Base-by-base conservation (phyloP, 1,139 yeast genomes). In the Dujonia santamariae region DNA sequence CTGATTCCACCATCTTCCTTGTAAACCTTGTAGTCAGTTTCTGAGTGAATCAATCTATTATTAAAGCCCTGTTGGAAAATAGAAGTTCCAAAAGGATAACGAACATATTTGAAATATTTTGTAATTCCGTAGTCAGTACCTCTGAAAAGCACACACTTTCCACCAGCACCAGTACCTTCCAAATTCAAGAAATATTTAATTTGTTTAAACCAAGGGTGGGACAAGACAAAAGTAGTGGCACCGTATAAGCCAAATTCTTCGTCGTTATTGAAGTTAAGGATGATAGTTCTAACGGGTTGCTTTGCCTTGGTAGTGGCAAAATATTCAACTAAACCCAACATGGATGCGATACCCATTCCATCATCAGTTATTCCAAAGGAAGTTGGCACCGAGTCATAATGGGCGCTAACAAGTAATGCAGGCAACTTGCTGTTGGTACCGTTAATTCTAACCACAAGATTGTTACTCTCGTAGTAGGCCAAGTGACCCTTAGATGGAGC, bases 101-200 rank as follows among this genome's bases (percentile, higher is more conserved):
- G 68, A 2, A 85, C 85, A 4, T 51, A 44, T 30, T 50, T 47
- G 41, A 65, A 70, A 38, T 55, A 55, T 37, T 65, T 67, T n/a
- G 58, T 56, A 7, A 85, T 75, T 0, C 84, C 85, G 43, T 72
- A 74, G 52, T 90, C 96, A 0, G 96, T 80, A 13, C 92, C 81
- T 55, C 97, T 72, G 56, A 90, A 87, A 30, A 90, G 63, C 24
- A 85, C 71, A 1, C 96, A 90, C 42, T 85, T 78, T 5, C 96
- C 96, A 19, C 96, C 96, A 3, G 95, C 85, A 3, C 97, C 97
- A 1, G 96, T 86, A n/a, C 97, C 97, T 64, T 90, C 97, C 43
- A 90, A 64, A 52, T 90, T 90, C 46, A 90, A 68, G 44, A 90
- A 85, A 45, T 75, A 82, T 29, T 67, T 68, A 3, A 84, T 78